phyloP scores from a whole-genome alignment of 169 alveolate genomes.

The Plasmodium inui region DNA sequence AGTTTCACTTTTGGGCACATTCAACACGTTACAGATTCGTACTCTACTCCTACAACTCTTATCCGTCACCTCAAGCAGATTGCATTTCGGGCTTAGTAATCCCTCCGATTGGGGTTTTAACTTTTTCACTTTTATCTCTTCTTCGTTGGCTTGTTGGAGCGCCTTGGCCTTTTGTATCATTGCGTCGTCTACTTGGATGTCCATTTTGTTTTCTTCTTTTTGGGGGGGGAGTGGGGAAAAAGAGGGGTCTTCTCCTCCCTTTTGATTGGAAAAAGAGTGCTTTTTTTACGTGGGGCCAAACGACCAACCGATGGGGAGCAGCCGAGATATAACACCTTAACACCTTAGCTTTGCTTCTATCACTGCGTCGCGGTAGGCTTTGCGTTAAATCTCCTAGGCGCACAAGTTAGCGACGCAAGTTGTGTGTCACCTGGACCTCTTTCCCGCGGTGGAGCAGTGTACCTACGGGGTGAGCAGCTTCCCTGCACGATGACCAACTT shows the following conservation, averaged over 20 bases:
- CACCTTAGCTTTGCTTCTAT: background rate
- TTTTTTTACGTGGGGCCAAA: too few species aligned
- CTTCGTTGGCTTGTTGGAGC: conserved; percentile 11
- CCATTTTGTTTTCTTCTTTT: conserved; percentile 1
- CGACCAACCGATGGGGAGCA: background rate
- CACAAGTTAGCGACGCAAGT: background rate
- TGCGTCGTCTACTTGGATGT: conserved; percentile 23
- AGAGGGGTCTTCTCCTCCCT: background rate
- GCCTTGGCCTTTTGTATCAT: conserved; percentile 24
- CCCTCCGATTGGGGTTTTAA: conserved; percentile 41
- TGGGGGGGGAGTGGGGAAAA: background rate
- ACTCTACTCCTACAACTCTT: conserved; percentile 35
- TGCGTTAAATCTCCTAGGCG: background rate
- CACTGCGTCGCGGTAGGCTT: background rate
- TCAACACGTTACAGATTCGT: conserved; percentile 40
- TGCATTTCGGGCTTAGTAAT: background rate
- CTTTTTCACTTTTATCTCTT: conserved; percentile 25
- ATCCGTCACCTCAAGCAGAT: conserved; percentile 32
- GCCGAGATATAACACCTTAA: too few species aligned
- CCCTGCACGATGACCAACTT: too few species aligned
- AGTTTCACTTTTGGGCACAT: conserved; percentile 47
- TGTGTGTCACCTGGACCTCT: background rate
- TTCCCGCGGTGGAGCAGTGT: background rate
- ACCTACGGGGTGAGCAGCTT: background rate
- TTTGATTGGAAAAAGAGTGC: background rate